Percentiles rank a stretch among this genome's conserved stretches.
Conservation (phyloP, 2,329 filamentous ascomycete genomes). For the Phaeosphaeria sp. region DNA sequence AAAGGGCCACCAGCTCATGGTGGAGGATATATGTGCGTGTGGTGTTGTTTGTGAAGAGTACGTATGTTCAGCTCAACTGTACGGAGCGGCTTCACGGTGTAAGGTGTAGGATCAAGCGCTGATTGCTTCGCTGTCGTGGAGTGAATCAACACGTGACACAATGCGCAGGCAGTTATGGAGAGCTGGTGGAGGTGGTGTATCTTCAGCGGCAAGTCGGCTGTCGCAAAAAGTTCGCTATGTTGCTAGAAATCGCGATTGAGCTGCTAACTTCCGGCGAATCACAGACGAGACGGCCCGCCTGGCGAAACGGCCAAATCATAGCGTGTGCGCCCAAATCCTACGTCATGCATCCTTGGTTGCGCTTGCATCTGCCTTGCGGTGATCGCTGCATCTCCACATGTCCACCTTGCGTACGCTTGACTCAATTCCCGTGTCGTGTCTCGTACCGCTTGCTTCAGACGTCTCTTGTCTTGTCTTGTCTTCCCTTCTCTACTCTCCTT, state of each 20-base stretch:
- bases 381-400: constrained; percentile 31
- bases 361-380: constrained; percentile 41
- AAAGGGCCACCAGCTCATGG: constrained; percentile 34
- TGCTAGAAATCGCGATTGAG: constrained; percentile 18
- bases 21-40: constrained; percentile 4
- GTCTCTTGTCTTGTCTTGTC: constrained; percentile 24
- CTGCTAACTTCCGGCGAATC: constrained; percentile 28
- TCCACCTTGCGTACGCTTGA: constrained; percentile 27
- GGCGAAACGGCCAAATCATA: constrained; percentile 17
- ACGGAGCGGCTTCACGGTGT: background rate
- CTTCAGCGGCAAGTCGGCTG: background rate
- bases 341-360: constrained; percentile 41
- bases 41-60: background rate
- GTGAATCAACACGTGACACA: background rate
- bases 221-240: constrained; percentile 3
- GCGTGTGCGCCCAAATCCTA: constrained; percentile 26
- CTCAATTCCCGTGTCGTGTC: constrained; percentile 21
- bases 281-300: constrained; percentile 25
- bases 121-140: background rate
- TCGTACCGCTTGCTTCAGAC: constrained; percentile 9
- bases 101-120: no score
- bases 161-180: background rate
- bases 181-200: background rate
- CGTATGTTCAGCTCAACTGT: background rate
- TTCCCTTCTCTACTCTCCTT: constrained; percentile 29